Evolutionary conservation across 371 early-diverging fungal genomes (phyloP).

Genomic region (Saksenaea vasiformis): DNA sequence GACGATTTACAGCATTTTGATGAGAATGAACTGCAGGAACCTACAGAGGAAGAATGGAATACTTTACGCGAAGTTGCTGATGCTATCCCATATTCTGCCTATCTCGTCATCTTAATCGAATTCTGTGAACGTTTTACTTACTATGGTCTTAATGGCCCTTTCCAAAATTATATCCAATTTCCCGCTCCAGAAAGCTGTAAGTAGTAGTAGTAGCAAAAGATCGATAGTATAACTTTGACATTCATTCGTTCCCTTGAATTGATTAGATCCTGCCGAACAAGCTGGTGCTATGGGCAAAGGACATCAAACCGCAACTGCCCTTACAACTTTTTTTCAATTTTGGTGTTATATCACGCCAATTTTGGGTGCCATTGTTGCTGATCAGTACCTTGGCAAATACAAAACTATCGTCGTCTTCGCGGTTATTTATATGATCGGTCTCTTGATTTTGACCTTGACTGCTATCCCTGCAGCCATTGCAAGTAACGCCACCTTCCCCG

Average conservation of each 20-base stretch:
- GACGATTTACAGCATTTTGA: constrained; percentile 5
- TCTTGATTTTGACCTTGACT: constrained; percentile 65
- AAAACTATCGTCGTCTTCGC: constrained; percentile 75
- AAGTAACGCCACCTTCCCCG: constrained; percentile 58
- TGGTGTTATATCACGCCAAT: constrained; percentile 81
- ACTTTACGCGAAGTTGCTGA: constrained; percentile 54
- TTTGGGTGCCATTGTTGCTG: constrained; percentile 82
- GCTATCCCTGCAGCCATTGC: constrained; percentile 59
- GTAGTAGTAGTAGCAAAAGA: constrained; percentile 3
- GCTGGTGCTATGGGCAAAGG: constrained; percentile 52
- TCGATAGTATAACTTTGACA: background rate
- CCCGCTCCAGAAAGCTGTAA: constrained; percentile 45
- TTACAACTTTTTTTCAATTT: constrained; percentile 79
- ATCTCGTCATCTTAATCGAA: constrained; percentile 69
- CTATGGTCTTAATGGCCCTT: constrained; percentile 66
- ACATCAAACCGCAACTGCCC: constrained; percentile 61
- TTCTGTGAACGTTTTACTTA: constrained; percentile 81
- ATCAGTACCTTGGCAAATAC: constrained; percentile 84
- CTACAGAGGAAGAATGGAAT: constrained; percentile 52
- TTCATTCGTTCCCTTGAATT: no score
- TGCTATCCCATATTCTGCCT: constrained; percentile 54
- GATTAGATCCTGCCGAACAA: constrained; percentile 41
- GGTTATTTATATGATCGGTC: constrained; percentile 71
- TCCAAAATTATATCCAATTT: constrained; percentile 66
- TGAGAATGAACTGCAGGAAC: constrained; percentile 33